Evolutionary conservation across 179 eudicot species (phyloP).

Genomic region (Pouteria campechiana): DNA sequence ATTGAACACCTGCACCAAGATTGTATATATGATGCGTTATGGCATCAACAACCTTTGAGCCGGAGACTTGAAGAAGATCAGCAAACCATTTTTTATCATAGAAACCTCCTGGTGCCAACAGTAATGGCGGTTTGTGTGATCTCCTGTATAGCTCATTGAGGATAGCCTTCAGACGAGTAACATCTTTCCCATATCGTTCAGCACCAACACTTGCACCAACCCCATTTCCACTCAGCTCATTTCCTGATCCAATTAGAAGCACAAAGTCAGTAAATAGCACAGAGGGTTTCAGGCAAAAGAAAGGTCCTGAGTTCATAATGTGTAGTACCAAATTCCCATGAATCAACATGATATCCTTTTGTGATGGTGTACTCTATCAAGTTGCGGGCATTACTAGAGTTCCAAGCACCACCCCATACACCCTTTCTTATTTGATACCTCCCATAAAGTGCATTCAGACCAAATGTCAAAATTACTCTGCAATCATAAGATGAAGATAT

Average conservation of each 20-base stretch:
- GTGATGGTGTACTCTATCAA: slow-evolving; percentile 72
- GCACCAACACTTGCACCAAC: slow-evolving; percentile 57
- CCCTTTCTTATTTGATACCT: slow-evolving; percentile 24
- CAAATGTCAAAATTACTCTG: slow-evolving; percentile 72
- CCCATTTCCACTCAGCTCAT: slow-evolving; percentile 82
- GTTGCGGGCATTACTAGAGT: slow-evolving; percentile 56
- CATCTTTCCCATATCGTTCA: slow-evolving; percentile 62
- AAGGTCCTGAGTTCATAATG: neutral
- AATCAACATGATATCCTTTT: slow-evolving; percentile 69
- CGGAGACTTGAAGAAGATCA: slow-evolving; percentile 60
- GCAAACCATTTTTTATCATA: slow-evolving; percentile 62
- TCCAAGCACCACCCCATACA: slow-evolving; percentile 76
- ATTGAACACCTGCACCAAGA: slow-evolving; percentile 75
- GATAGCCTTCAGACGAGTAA: slow-evolving; percentile 41
- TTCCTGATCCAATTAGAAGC: slow-evolving; percentile 33
- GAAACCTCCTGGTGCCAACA: slow-evolving; percentile 94
- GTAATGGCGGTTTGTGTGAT: slow-evolving; percentile 33
- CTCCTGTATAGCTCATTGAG: slow-evolving; percentile 36
- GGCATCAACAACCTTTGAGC: slow-evolving; percentile 42
- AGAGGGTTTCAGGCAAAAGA: neutral
- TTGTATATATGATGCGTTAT: slow-evolving; percentile 81
- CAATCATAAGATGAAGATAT: slow-evolving; percentile 7
- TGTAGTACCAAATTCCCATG: slow-evolving; percentile 88
- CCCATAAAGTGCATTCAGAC: slow-evolving; percentile 88
- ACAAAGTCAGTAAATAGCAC: neutral